Conservation (phyloP, 2,329 filamentous ascomycete genomes). For the Ceratocystis lukuohia region DNA sequence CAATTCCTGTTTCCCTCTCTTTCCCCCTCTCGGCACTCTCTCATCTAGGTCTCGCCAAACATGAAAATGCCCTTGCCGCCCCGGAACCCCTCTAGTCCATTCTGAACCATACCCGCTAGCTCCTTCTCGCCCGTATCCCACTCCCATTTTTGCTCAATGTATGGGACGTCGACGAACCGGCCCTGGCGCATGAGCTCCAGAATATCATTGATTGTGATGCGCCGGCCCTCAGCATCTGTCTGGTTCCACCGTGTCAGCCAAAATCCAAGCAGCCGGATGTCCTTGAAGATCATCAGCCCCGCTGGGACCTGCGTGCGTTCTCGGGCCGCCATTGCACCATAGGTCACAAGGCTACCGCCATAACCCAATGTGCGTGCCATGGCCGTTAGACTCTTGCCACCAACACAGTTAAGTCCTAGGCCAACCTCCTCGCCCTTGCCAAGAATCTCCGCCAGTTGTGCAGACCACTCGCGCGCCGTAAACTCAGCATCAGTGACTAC, state of each 20-base stretch:
- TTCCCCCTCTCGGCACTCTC: no score
- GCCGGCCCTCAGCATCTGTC: conserved; percentile 57
- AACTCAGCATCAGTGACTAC: conserved; percentile 46
- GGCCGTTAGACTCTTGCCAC: conserved; percentile 67
- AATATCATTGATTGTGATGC: conserved; percentile 71
- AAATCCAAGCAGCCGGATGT: conserved; percentile 79
- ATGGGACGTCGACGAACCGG: conserved; percentile 69
- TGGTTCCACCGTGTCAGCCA: conserved; percentile 90
- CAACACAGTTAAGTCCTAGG: conserved; percentile 84
- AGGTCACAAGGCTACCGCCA: conserved; percentile 70
- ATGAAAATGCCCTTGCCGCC: conserved; percentile 83
- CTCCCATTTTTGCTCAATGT: conserved; percentile 70
- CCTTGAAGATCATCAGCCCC: conserved; percentile 82
- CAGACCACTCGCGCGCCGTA: conserved; percentile 43
- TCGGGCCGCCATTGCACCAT: conserved; percentile 77
- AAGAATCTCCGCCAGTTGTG: conserved; percentile 49
- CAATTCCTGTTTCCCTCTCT: no score
- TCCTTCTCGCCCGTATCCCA: conserved; percentile 61
- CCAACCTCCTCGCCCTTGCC: conserved; percentile 58
- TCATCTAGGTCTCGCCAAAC: conserved; percentile 46
- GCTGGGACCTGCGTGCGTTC: conserved; percentile 73
- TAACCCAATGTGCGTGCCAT: conserved; percentile 61
- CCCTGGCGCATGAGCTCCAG: conserved; percentile 60
- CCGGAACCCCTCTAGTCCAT: conserved; percentile 71
- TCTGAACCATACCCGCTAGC: conserved; percentile 62